phyloP scores from a whole-genome alignment of 2,329 filamentous ascomycete species.

The Herpomyces periplanetae region DNA sequence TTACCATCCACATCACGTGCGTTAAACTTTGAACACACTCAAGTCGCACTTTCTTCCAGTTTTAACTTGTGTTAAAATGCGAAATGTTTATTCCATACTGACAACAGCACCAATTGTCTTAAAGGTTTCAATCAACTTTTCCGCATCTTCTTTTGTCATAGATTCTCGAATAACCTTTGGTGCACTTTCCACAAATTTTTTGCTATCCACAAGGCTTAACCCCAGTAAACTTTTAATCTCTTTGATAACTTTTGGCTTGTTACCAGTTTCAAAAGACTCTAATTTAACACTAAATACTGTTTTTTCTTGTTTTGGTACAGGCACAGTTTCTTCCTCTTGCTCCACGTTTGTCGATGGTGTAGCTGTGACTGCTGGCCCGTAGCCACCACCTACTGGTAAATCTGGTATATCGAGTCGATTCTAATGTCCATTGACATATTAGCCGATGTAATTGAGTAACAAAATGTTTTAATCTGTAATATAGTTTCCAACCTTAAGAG shows the following conservation, averaged over 20 bases:
- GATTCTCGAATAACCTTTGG: slow-evolving; percentile 98
- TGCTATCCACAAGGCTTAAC: slow-evolving; percentile 83
- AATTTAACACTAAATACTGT: slow-evolving; percentile 92
- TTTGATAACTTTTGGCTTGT: slow-evolving; percentile 99
- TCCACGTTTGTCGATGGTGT: slow-evolving; percentile 18
- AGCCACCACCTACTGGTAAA: slow-evolving; percentile 56
- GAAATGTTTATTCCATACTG: slow-evolving; percentile 62
- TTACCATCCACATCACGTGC: too few relatives aligned
- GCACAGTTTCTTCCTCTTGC: slow-evolving; percentile 54
- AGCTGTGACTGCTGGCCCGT: slow-evolving; percentile 19
- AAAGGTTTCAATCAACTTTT: slow-evolving; percentile 85
- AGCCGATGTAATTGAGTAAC: background rate
- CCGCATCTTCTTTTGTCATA: slow-evolving; percentile 88
- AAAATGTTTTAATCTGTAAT: slow-evolving; percentile 3
- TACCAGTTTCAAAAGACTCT: slow-evolving; percentile 39
- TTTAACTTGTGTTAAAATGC: too few relatives aligned
- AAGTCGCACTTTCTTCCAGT: too few relatives aligned
- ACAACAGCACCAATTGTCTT: slow-evolving; percentile 72
- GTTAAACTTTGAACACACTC: too few relatives aligned
- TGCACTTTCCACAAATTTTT: slow-evolving; percentile 97
- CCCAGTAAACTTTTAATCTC: slow-evolving; percentile 91
- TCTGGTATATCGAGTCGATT: slow-evolving; percentile 87
- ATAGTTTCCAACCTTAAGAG: slow-evolving; percentile 32
- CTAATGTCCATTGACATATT: slow-evolving; percentile 10
- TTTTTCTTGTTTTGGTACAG: slow-evolving; percentile 59